Base-by-base conservation (phyloP, 2,329 filamentous ascomycete species). In the Diaporthe capsici region DNA sequence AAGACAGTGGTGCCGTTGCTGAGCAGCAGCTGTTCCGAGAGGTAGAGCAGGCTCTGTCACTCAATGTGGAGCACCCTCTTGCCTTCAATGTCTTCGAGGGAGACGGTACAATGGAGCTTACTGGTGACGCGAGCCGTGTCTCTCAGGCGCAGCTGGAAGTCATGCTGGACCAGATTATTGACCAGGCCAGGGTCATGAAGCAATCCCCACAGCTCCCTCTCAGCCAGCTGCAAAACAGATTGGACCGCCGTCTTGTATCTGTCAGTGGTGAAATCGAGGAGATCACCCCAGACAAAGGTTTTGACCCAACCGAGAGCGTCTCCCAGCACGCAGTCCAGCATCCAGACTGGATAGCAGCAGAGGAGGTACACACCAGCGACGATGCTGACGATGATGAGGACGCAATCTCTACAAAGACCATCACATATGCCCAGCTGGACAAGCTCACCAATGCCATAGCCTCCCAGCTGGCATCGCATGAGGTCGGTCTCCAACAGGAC, bases 391-490 rank as follows among this genome's bases (percentile, higher is more conserved):
- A 77, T 79, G 86, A 85, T 13, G 85, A 82, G 6, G 83, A 83
- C 2, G 37, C 71, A 22, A 77, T 81, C 3, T 80, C 86, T 39
- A 81, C 80, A n/a, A 88, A 86, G 65, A 83, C 77, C n/a, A 92
- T 91, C 90, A 91, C 88, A 6, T 93, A 92, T 77, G 79, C 80
- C n/a, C 82, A 92, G 77, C 84, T 93, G 9, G 84, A 93, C 78
- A 80, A 84, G 3, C 86, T 88, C 77, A 88, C 87, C 10, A 92
- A 92, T 78, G 85, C 84, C 77, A 85, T 93, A 70, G 90, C 90
- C 10, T 71, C 77, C 55, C 76, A 58, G 60, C 55, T 80, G 84
- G 89, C 75, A 20, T 63, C 70, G 28, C 76, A 77, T 9, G 57
- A 73, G 34, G 47, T 53, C 10, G 58, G 58, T 44, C 81, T 92